Percentiles rank a stretch among this genome's conserved stretches.
Conservation (phyloP, 2,329 filamentous ascomycete genomes). For the Trichoderma sp. region DNA sequence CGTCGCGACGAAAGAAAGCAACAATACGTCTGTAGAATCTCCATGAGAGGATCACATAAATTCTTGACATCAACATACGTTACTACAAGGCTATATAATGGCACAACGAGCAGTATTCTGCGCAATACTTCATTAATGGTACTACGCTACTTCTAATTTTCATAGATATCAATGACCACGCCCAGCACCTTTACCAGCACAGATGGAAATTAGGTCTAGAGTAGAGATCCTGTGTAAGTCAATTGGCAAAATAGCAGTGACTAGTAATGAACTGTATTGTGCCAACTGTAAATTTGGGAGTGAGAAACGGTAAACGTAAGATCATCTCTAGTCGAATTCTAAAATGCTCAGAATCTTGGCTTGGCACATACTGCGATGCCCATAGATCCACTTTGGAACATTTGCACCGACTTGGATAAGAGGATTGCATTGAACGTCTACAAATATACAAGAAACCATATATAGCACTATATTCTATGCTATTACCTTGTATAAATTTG, state of each 20-base stretch:
- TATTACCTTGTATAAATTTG: background rate
- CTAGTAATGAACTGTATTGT: background rate
- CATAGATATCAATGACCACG: background rate
- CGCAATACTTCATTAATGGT: background rate
- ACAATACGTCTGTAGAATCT: background rate
- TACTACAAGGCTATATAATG: background rate
- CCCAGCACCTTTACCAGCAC: too few relatives aligned
- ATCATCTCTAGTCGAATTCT: too few relatives aligned
- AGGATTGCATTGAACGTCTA: background rate
- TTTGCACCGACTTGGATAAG: background rate
- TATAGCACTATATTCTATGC: background rate
- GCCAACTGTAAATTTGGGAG: too few relatives aligned
- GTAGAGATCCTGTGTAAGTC: background rate
- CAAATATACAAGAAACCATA: background rate
- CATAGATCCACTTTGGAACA: background rate
- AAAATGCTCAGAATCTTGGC: background rate
- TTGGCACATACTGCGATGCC: background rate
- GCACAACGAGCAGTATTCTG: background rate
- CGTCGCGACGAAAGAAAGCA: too few relatives aligned
- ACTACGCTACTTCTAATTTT: background rate
- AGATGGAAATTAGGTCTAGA: background rate
- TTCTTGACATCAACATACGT: accelerated
- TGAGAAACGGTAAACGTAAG: too few relatives aligned
- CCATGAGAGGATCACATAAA: background rate
- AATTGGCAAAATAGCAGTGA: background rate